phyloP scores from a whole-genome alignment of 345 rosid genomes.

The Corchorus capsularis region DNA sequence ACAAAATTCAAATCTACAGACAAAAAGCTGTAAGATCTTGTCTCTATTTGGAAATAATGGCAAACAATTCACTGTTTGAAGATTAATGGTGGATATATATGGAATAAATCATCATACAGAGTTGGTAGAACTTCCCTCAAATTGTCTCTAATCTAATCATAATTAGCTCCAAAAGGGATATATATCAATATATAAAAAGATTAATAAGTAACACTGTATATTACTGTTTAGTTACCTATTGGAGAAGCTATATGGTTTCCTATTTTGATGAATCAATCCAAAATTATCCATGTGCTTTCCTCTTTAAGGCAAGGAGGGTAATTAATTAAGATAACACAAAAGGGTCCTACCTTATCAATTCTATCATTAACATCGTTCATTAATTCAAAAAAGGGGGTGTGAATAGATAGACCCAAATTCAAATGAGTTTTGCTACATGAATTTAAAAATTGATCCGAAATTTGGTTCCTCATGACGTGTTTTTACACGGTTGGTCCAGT shows the following conservation, averaged over 20 bases:
- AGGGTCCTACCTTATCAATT: background rate
- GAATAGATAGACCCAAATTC: no score
- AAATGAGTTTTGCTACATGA: no score
- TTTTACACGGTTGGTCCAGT: no score
- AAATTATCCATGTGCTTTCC: background rate
- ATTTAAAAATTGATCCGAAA: no score
- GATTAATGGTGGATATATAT: background rate
- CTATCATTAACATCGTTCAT: no score
- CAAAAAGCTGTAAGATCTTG: conserved; percentile 3
- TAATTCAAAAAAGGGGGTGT: no score
- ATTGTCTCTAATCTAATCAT: background rate
- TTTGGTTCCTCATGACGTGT: no score
- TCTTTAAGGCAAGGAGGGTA: background rate
- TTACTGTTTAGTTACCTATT: background rate
- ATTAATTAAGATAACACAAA: no score
- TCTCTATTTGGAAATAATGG: background rate
- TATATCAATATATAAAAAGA: background rate
- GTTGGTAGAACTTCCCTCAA: background rate
- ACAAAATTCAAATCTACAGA: background rate
- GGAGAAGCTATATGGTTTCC: background rate
- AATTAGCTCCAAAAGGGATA: background rate
- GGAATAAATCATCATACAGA: background rate
- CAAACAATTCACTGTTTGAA: background rate
- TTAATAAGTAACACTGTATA: background rate
- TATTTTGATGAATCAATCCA: background rate